Percentiles rank a stretch among this genome's conserved stretches.
These are phyloP conservation scores for Inga leiocalycina DNA, from an alignment of 306 rosid genomes.

Conservation along the genomic window DNA sequence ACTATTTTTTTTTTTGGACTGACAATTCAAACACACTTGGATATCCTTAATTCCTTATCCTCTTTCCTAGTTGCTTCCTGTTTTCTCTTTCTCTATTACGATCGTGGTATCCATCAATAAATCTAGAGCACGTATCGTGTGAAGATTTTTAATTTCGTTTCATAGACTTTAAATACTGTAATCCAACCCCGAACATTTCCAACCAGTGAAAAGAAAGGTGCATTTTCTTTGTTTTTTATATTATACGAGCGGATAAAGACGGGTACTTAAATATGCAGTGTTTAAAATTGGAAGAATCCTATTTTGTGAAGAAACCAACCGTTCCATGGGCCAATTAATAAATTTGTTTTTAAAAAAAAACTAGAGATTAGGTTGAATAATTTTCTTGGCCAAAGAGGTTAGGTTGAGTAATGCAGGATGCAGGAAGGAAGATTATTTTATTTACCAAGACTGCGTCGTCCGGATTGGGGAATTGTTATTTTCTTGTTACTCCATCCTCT, in stretches of 20 bases:
- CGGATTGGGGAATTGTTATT: too few species aligned
- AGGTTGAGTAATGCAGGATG: neutral
- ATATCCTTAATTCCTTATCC: neutral
- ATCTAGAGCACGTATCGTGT: neutral
- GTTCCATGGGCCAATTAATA: neutral
- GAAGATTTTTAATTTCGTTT: neutral
- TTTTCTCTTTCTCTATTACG: neutral
- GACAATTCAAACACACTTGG: neutral
- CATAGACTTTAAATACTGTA: neutral
- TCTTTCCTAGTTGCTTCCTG: neutral
- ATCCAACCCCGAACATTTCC: neutral
- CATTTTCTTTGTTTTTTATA: neutral
- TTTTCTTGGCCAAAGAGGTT: neutral
- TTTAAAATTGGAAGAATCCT: neutral
- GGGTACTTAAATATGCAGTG: neutral
- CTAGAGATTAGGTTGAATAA: neutral
- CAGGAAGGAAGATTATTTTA: too few species aligned
- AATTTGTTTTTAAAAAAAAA: too few species aligned
- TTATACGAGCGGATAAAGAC: neutral
- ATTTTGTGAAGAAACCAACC: neutral
- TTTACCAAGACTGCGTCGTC: too few species aligned
- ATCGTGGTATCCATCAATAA: neutral
- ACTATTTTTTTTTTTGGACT: too few species aligned
- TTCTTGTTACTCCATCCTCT: too few species aligned
- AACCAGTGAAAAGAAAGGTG: neutral